phyloP scores from a whole-genome alignment of 2,329 filamentous ascomycete genomes.

The Furcasterigmium furcatum region DNA sequence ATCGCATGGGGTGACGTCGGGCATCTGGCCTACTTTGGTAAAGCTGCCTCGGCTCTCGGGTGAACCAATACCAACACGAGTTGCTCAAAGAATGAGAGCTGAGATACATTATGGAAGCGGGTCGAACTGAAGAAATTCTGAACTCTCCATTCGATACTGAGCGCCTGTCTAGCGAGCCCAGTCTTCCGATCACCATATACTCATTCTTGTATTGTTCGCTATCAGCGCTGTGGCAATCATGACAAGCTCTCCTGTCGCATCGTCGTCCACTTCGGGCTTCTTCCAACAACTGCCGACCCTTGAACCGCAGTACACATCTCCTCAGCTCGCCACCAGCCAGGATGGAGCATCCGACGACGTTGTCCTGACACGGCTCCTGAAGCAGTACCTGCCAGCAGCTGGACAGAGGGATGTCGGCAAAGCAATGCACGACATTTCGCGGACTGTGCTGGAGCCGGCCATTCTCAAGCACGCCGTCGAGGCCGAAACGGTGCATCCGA shows the following conservation, averaged over 20 bases:
- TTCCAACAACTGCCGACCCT: not conserved
- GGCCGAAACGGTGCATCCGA: conserved; percentile 11
- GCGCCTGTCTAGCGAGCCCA: too few relatives aligned
- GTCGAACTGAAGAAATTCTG: too few relatives aligned
- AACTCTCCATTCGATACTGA: too few relatives aligned
- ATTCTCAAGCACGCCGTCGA: not conserved
- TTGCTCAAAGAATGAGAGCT: too few relatives aligned
- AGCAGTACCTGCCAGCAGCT: not conserved
- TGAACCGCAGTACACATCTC: not conserved
- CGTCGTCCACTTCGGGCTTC: not conserved
- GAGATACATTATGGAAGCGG: too few relatives aligned
- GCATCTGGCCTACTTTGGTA: too few relatives aligned
- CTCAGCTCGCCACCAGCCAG: not conserved
- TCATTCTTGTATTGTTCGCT: too few relatives aligned
- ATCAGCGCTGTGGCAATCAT: too few relatives aligned
- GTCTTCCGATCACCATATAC: too few relatives aligned
- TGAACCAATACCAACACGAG: too few relatives aligned
- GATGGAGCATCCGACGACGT: not conserved
- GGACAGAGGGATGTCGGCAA: not conserved
- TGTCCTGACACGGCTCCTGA: not conserved
- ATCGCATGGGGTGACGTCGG: too few relatives aligned
- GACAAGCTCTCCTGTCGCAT: not conserved
- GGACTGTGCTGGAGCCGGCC: not conserved
- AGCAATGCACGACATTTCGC: not conserved
- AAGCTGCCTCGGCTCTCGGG: too few relatives aligned